Evolutionary conservation across 2,329 filamentous ascomycete species (phyloP).

Genomic region (Pseudofabraea citricarpa): DNA sequence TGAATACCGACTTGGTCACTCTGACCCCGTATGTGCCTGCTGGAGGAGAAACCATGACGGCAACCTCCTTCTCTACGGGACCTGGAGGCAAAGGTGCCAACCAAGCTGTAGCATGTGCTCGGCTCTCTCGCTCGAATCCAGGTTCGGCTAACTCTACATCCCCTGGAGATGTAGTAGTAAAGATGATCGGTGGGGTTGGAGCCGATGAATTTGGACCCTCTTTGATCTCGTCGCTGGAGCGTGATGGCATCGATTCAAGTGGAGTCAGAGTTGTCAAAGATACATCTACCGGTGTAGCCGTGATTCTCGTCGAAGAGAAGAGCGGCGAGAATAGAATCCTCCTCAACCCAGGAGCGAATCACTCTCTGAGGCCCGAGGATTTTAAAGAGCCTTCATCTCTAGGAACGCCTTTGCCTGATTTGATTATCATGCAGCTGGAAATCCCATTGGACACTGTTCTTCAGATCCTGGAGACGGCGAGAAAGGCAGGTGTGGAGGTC

Average conservation of each 20-base stretch:
- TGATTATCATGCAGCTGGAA: conserved; percentile 76
- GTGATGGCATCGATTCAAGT: conserved; percentile 57
- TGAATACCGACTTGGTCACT: conserved; percentile 92
- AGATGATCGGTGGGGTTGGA: conserved; percentile 73
- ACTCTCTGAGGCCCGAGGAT: conserved; percentile 35
- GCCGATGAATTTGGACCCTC: conserved; percentile 59
- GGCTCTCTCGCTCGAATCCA: conserved; percentile 60
- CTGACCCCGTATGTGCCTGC: conserved; percentile 78
- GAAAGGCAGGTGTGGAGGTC: conserved; percentile 49
- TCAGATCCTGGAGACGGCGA: conserved; percentile 49
- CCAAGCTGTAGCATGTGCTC: conserved; percentile 84
- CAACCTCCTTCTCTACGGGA: conserved; percentile 71
- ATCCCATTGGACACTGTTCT: conserved; percentile 64
- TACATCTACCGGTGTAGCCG: conserved; percentile 62
- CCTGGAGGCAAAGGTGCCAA: conserved; percentile 94
- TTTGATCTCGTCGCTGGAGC: conserved; percentile 52
- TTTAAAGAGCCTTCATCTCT: conserved; percentile 31
- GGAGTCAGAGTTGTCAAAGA: conserved; percentile 42
- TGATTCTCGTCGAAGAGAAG: conserved; percentile 71
- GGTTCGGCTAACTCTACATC: conserved; percentile 13
- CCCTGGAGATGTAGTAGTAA: conserved; percentile 38
- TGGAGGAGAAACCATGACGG: conserved; percentile 83
- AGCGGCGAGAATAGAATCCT: conserved; percentile 75
- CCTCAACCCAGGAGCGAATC: conserved; percentile 67
- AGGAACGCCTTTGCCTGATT: conserved; percentile 44